These are phyloP conservation scores for Botrytis tulipae DNA, from an alignment of 2,329 filamentous ascomycete genomes.

Conservation along the genomic window DNA sequence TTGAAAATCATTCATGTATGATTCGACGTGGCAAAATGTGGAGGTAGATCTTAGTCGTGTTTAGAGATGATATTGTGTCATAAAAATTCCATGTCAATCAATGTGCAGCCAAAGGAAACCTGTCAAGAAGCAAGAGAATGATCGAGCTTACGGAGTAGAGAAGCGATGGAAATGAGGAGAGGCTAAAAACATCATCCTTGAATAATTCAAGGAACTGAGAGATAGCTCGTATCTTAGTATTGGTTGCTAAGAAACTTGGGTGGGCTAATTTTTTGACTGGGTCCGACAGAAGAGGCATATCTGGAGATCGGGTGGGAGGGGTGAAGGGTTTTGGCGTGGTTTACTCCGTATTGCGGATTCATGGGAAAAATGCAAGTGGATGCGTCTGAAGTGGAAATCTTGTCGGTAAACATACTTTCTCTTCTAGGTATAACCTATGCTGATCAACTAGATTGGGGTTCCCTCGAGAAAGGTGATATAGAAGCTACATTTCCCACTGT, in stretches of 20 bases:
- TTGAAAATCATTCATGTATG: neutral
- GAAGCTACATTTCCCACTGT: neutral
- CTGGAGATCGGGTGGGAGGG: constrained; percentile 5
- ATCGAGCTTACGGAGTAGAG: neutral
- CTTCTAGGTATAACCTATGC: neutral
- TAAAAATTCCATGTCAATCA: neutral
- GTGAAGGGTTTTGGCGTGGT: neutral
- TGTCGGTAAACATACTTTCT: neutral
- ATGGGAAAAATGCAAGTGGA: constrained; percentile 3
- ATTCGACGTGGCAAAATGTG: constrained; percentile 15
- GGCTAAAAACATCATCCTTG: neutral
- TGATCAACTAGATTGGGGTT: constrained; percentile 8
- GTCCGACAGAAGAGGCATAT: neutral
- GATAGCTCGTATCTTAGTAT: neutral
- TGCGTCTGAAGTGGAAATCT: neutral
- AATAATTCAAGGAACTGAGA: neutral
- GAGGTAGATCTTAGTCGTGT: constrained; percentile 14
- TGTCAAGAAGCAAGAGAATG: neutral
- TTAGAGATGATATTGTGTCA: constrained; percentile 13
- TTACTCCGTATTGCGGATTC: neutral
- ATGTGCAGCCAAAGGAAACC: neutral
- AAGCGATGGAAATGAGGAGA: neutral
- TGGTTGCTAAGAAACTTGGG: neutral
- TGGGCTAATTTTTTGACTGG: neutral
- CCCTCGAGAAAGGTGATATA: neutral